These are phyloP conservation scores for Pterulicium gracile DNA, from an alignment of 1,284 basidiomycete species.

Conservation along the genomic window DNA sequence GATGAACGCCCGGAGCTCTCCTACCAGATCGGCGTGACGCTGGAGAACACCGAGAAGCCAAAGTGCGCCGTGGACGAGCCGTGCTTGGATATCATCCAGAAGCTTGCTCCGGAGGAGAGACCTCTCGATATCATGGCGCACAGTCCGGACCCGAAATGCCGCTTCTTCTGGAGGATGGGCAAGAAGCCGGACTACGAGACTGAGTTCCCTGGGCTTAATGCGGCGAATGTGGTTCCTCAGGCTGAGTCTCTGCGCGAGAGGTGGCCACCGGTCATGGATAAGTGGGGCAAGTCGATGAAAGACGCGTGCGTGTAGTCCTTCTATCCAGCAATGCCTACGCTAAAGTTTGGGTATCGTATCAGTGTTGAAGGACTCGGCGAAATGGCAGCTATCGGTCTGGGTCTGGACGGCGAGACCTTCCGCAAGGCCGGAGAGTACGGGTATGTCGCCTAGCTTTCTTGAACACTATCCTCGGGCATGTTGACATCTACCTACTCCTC, in stretches of 20 bases:
- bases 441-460: conserved; percentile 26
- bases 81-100: conserved; percentile 61
- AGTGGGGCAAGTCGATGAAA: conserved; percentile 83
- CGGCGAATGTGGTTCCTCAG: conserved; percentile 71
- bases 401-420: conserved; percentile 56
- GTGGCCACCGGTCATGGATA: conserved; percentile 65
- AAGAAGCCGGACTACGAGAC: conserved; percentile 69
- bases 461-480: background rate
- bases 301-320: conserved; percentile 67
- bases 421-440: conserved; percentile 74
- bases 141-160: conserved; percentile 82
- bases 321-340: too few species aligned
- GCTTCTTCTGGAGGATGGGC: conserved; percentile 89
- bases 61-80: conserved; percentile 74
- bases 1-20: conserved; percentile 76
- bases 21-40: conserved; percentile 77
- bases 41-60: conserved; percentile 90
- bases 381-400: conserved; percentile 78
- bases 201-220: conserved; percentile 62
- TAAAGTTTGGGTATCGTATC: too few species aligned
- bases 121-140: conserved; percentile 75
- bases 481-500: conserved; percentile 4
- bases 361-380: conserved; percentile 75
- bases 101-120: conserved; percentile 63
- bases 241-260: conserved; percentile 38